phyloP scores from a whole-genome alignment of 2,329 filamentous ascomycete species.

The Emericellopsis atlantica region DNA sequence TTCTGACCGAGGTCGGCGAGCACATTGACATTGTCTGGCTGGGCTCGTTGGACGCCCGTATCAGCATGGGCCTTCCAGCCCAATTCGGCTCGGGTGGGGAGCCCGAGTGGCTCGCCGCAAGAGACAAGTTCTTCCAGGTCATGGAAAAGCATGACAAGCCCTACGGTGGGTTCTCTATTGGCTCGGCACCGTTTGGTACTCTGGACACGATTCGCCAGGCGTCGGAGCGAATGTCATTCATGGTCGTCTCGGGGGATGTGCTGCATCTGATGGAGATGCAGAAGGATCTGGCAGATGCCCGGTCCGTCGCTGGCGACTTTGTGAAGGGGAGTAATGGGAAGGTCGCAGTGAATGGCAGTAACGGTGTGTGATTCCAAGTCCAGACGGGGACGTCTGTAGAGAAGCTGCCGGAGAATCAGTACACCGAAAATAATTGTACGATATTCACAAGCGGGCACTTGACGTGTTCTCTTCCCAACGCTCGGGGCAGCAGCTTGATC shows the following conservation, averaged over 20 bases:
- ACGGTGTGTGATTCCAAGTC: too few species aligned
- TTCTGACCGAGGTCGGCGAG: constrained; percentile 27
- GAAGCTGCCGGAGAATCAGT: too few species aligned
- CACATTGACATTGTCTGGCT: constrained; percentile 34
- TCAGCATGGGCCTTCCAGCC: constrained; percentile 27
- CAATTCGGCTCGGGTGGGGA: constrained; percentile 21
- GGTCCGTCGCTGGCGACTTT: not conserved
- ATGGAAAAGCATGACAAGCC: constrained; percentile 34
- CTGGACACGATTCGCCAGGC: constrained; percentile 4
- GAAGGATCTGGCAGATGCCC: constrained; percentile 3
- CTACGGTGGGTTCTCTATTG: constrained; percentile 17
- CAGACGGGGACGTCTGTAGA: too few species aligned
- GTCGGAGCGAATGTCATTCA: constrained; percentile 8
- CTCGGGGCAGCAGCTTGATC: too few species aligned
- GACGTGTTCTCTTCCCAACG: too few species aligned
- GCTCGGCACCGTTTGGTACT: not conserved
- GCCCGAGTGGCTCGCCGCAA: constrained; percentile 25
- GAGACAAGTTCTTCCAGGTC: constrained; percentile 21
- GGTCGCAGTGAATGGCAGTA: too few species aligned
- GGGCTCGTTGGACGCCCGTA: constrained; percentile 26
- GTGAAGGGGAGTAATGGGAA: not conserved
- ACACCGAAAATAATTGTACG: too few species aligned
- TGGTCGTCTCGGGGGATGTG: constrained; percentile 7
- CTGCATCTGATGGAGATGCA: constrained; percentile 5
- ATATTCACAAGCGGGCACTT: too few species aligned